Evolutionary conservation across 225 moss, liverwort and hornwort species (phyloP).

Genomic region (Marchantia polymorpha): DNA sequence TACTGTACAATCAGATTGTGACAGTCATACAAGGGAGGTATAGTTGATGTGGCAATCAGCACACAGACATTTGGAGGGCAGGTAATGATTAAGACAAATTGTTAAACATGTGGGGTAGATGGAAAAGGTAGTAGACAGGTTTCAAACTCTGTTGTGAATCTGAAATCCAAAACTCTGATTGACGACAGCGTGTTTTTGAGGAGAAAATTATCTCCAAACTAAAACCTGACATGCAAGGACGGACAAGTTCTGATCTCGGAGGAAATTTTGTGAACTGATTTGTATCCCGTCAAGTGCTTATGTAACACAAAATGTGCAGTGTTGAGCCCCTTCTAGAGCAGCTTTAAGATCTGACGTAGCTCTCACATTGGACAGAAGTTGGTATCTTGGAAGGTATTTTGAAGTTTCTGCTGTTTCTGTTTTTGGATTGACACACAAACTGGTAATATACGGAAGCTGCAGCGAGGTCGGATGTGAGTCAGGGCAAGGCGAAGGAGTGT

Average conservation of each 20-base stretch:
- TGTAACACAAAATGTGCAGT: conserved; percentile 10
- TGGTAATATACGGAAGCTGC: no score
- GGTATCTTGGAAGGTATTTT: no score
- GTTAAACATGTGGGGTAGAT: conserved; percentile 10
- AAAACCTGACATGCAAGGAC: background rate
- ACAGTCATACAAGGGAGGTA: no score
- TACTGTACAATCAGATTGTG: no score
- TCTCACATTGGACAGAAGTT: no score
- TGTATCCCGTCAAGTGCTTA: conserved; percentile 16
- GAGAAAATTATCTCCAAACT: conserved; percentile 17
- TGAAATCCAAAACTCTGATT: conserved; percentile 12
- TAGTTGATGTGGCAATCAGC: conserved; percentile 10
- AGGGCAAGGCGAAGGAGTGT: no score
- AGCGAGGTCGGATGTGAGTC: no score
- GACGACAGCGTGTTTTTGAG: conserved; percentile 9
- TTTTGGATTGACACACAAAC: no score
- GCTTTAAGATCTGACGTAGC: no score
- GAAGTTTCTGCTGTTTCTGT: no score
- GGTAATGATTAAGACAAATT: conserved; percentile 18
- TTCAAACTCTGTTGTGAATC: conserved; percentile 2
- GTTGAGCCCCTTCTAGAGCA: no score
- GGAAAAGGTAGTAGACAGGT: conserved; percentile 14
- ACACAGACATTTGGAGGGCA: conserved; percentile 10
- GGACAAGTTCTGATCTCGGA: conserved; percentile 11
- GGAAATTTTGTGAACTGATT: conserved; percentile 1